Evolutionary conservation across 2,329 filamentous ascomycete genomes (phyloP).

Genomic region (Volutella citrinella): DNA sequence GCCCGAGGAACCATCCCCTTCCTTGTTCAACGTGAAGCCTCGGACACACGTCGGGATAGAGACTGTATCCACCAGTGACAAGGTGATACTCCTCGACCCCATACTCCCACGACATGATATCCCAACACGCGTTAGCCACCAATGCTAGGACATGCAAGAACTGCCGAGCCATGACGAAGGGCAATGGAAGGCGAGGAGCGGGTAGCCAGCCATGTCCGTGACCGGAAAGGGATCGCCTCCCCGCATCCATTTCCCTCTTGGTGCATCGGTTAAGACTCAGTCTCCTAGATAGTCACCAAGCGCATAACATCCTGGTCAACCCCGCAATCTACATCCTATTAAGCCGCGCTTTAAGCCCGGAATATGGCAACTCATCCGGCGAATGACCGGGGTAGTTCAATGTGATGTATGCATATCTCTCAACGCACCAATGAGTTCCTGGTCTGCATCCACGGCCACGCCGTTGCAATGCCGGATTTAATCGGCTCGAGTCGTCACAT

Average conservation of each 20-base stretch:
- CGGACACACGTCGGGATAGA: too few species aligned
- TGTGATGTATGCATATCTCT: constrained; percentile 1
- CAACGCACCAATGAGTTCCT: not conserved
- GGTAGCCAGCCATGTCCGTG: constrained; percentile 1
- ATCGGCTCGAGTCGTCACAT: constrained; percentile 2
- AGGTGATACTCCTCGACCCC: too few species aligned
- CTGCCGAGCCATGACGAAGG: too few species aligned
- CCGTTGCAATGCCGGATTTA: not conserved
- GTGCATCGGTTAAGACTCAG: constrained; percentile 1
- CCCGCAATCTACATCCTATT: constrained; percentile 1
- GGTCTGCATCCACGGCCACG: not conserved
- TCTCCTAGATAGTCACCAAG: constrained; percentile 1
- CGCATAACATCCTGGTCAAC: constrained; percentile 6
- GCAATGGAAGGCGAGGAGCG: too few species aligned
- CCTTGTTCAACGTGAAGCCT: too few species aligned
- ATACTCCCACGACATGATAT: too few species aligned
- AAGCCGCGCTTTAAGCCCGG: constrained; percentile 2
- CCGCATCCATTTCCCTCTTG: constrained; percentile 5
- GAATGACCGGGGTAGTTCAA: constrained; percentile 1
- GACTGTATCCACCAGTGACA: too few species aligned
- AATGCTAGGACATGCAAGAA: too few species aligned
- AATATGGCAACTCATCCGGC: constrained; percentile 1
- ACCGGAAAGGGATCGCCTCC: constrained; percentile 2
- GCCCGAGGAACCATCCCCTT: too few species aligned
- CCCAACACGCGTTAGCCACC: too few species aligned